phyloP scores from a whole-genome alignment of 257 asterid genomes.

The Nicotiana attenuata region DNA sequence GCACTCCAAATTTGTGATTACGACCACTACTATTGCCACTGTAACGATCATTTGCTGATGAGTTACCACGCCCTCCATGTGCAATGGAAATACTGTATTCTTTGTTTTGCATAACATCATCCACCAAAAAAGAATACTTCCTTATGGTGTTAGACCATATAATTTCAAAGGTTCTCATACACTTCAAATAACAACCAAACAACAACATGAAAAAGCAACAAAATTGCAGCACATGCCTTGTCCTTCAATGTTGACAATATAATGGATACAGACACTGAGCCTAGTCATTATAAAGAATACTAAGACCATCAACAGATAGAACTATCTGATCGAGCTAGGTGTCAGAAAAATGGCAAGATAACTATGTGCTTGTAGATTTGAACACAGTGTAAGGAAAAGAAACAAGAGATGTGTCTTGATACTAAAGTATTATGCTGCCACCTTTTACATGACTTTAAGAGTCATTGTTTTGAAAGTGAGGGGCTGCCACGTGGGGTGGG shows the following conservation, averaged over 20 bases:
- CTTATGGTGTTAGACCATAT: neutral
- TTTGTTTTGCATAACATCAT: neutral
- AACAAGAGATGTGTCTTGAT: too few species aligned
- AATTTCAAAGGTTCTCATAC: neutral
- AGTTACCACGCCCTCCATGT: conserved; percentile 87
- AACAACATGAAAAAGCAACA: neutral
- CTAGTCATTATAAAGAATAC: neutral
- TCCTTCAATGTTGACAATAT: neutral
- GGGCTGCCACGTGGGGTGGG: too few species aligned
- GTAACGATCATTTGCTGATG: conserved; percentile 69
- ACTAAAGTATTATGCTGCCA: too few species aligned
- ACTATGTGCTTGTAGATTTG: neutral
- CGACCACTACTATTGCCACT: conserved; percentile 45
- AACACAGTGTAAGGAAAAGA: conserved; percentile 12
- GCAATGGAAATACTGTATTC: neutral
- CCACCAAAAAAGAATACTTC: neutral
- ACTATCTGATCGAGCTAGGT: neutral
- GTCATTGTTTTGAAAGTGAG: too few species aligned
- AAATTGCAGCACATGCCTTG: neutral
- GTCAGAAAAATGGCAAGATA: neutral
- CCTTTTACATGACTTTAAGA: too few species aligned
- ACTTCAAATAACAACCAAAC: neutral
- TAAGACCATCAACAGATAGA: neutral
- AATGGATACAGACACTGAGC: neutral
- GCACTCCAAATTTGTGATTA: conserved; percentile 88